Base-by-base conservation (phyloP, 805 yeast genomes). In the Starmerella etchellsii region DNA sequence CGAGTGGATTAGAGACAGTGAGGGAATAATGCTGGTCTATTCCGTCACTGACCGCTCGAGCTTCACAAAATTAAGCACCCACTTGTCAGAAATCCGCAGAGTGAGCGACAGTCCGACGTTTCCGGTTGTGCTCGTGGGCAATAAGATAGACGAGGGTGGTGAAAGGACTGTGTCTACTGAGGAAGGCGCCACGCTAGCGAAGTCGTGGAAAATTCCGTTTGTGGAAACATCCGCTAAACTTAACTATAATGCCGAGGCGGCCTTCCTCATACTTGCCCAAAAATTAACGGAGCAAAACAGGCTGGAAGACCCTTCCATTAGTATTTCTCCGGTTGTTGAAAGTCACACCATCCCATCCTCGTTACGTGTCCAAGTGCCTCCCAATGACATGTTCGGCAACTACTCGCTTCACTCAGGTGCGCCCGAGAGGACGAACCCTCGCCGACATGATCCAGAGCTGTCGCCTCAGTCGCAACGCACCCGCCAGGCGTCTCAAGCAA, bases 1-100 rank as follows among this genome's bases (percentile, higher is more conserved):
- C 58, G 88, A 84, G 60, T 88, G 87, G 63, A 88, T 87, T 93
- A 73, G 94, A 49, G 84, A 94, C 2, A 96, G 96, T 37, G 95
- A 87, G 61, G 97, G 96, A 13, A 87, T 87, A 54, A 63, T 87
- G 42, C 65, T 87, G 40, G 96, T 85, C 15, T 91, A 88, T 59
- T 76, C 91, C 25, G 81, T 91, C 48, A 84, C 91, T 36, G 81
- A 88, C 44, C 70, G 82, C 47, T 74, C 77, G 51, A 78, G 95
- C 2, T 82, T 87, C 59, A 88, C 84, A 52, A 93, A 88, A 56
- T 70, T 88, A 55, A 69, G 74, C 52, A 73, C 79, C 31, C 91
- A 85, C 62, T 76, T 74, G 59, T 83, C 80, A 51, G 93, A 80
- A 56, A 78, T 85, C 40, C 68, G 71, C 48, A 65, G 93, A 36